These are phyloP conservation scores for Chenopodium berlandieri DNA, from an alignment of 148 eudicot species.

Conservation along the genomic window DNA sequence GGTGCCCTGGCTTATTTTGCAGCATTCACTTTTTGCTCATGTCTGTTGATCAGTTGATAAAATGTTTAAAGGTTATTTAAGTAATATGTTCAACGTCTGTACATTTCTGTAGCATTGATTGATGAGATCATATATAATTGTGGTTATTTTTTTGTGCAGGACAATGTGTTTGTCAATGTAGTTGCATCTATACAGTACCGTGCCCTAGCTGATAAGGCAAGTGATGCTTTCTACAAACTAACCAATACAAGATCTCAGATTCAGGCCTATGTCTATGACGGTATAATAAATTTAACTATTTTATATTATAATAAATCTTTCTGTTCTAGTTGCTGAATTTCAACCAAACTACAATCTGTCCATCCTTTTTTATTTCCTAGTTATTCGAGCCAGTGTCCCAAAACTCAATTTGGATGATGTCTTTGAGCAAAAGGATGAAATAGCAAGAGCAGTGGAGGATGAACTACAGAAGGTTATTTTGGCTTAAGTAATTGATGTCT, in stretches of 20 bases:
- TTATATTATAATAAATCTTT: not conserved
- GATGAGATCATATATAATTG: not conserved
- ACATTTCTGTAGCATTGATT: not conserved
- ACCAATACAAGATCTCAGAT: constrained; percentile 40
- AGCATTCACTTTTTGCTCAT: not conserved
- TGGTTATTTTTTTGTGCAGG: constrained; percentile 30
- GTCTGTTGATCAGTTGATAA: not conserved
- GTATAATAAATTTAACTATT: constrained; percentile 24
- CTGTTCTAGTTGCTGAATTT: not conserved
- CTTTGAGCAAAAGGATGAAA: constrained; percentile 70
- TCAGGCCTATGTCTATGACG: constrained; percentile 70
- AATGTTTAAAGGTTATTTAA: not conserved
- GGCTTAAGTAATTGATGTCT: not conserved
- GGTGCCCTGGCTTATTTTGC: not conserved
- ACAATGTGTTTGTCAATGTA: constrained; percentile 65
- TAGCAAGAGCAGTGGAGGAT: constrained; percentile 67
- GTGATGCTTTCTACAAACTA: constrained; percentile 35
- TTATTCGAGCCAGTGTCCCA: constrained; percentile 66
- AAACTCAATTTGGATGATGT: constrained; percentile 60
- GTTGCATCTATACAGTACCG: constrained; percentile 67
- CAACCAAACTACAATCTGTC: not conserved
- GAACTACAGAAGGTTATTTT: constrained; percentile 54
- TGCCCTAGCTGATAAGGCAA: constrained; percentile 48
- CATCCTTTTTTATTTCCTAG: constrained; percentile 28
- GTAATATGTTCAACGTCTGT: not conserved